Base-by-base conservation (phyloP, 768 basidiomycete genomes). In the Omphalotus guepiniiformis region DNA sequence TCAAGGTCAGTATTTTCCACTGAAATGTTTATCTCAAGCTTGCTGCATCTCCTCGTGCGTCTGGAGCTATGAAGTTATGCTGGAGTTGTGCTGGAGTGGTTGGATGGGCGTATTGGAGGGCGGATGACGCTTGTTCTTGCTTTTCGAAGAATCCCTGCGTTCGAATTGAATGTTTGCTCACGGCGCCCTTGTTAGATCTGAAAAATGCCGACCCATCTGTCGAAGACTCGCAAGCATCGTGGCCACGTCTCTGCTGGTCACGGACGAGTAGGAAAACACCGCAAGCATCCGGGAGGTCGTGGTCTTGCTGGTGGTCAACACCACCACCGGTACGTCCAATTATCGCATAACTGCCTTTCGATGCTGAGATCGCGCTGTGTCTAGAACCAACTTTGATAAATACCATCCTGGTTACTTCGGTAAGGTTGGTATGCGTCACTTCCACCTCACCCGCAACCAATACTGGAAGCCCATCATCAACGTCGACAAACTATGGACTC, bases 401-500 rank as follows among this genome's bases (percentile, higher is more conserved):
- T 97, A 93, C 87, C 94, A 97, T 75, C 93, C 93, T 69, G 94
- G 94, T 89, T 97, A 97, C 92, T 98, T 95, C 70, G 94, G 94
- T 79, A 97, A 97, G 76, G 92, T 95, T 68, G 96, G 96, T 91
- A 99, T 99, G 95, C 85, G 96, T 66, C 85, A 86, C 71, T 99
- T 88, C 89, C 96, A 99, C 69, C 72, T 93, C 54, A 93, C 89
- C 47, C 85, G 85, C 71, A 96, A 96, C 71, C 70, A 78, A 58
- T 77, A 83, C 71, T 96, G 92, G 93, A 82, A 87, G 54, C 93
- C 95, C 16, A 88, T 86, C 66, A 90, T 99, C 85, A 99, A 99
- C 76, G 84, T 98, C 68, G 96, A 98, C 81, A 94, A 94, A 75
- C 79, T 95, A 44, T 92, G 92, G 92, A 78, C 82, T 53, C 85